Conservation (phyloP, 2,329 filamentous ascomycete species). For the Penicillium sp. region DNA sequence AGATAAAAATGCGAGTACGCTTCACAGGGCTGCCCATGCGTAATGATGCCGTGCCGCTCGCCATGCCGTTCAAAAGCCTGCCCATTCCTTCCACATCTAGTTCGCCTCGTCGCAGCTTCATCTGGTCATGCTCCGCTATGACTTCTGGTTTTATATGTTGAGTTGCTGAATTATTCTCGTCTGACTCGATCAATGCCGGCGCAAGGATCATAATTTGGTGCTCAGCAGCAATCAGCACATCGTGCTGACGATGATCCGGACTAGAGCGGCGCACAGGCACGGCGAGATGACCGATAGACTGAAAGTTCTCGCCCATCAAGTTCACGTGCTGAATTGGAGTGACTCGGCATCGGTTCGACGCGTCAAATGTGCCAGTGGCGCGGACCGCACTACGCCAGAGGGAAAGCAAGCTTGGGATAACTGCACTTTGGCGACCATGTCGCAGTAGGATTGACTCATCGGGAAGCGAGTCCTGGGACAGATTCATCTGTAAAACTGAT, state of each 20-base stretch:
- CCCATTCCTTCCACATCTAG: constrained; percentile 50
- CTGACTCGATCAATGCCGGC: constrained; percentile 29
- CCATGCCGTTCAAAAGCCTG: constrained; percentile 46
- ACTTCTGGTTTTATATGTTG: constrained; percentile 17
- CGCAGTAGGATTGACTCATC: constrained; percentile 48
- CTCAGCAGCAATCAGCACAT: constrained; percentile 43
- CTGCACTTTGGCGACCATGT: constrained; percentile 41
- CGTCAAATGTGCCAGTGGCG: constrained; percentile 39
- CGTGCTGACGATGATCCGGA: constrained; percentile 27
- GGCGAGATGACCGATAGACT: constrained; percentile 39
- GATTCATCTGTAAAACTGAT: constrained; percentile 39
- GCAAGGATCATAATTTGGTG: constrained; percentile 41
- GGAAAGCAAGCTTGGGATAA: constrained; percentile 45
- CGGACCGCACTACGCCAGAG: constrained; percentile 45
- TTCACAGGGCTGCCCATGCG: constrained; percentile 38
- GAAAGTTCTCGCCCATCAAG: constrained; percentile 43
- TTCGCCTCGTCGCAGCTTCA: constrained; percentile 43
- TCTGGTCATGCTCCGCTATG: constrained; percentile 38
- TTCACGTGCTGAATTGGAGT: constrained; percentile 39
- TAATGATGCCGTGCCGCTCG: constrained; percentile 28
- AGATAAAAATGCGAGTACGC: constrained; percentile 37
- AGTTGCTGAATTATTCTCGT: constrained; percentile 12
- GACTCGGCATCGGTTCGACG: constrained; percentile 40
- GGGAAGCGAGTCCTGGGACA: constrained; percentile 34
- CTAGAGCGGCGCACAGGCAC: constrained; percentile 25